Conservation (phyloP, 352 stramenopile species). For the Globisporangium alternatum region DNA sequence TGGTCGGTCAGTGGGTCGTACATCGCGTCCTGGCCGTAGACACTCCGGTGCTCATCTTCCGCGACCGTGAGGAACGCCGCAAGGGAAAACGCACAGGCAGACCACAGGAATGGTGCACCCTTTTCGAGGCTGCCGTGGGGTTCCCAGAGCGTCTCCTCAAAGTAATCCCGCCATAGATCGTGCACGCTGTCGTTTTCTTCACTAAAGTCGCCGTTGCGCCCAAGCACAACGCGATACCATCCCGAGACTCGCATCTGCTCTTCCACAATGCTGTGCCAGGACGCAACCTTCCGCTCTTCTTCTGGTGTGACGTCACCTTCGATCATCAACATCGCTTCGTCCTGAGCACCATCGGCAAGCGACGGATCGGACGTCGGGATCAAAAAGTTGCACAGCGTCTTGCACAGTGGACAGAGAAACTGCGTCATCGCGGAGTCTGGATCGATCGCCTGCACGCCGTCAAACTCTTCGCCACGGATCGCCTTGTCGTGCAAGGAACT, state of each 20-base stretch:
- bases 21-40: conserved; percentile 11
- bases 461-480: conserved; percentile 85
- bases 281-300: conserved; percentile 13
- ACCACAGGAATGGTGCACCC: conserved; percentile 82
- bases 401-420: conserved; percentile 92
- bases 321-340: conserved; percentile 12
- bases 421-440: conserved; percentile 88
- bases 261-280: conserved; percentile 61
- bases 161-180: conserved; percentile 85
- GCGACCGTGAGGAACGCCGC: conserved; percentile 71
- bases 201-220: conserved; percentile 52
- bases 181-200: conserved; percentile 59
- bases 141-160: conserved; percentile 85
- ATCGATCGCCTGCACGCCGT: conserved; percentile 86
- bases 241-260: conserved; percentile 57
- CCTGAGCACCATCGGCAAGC: conserved; percentile 5
- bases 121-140: conserved; percentile 85
- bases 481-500: conserved; percentile 84
- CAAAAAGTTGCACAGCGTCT: conserved; percentile 90
- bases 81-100: conserved; percentile 75
- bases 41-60: conserved; percentile 49
- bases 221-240: conserved; percentile 72
- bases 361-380: conserved; percentile 72
- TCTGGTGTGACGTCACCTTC: conserved; percentile 14
- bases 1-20: conserved; percentile 60